phyloP scores from a whole-genome alignment of 345 rosid genomes.

The Salix arbutifolia region DNA sequence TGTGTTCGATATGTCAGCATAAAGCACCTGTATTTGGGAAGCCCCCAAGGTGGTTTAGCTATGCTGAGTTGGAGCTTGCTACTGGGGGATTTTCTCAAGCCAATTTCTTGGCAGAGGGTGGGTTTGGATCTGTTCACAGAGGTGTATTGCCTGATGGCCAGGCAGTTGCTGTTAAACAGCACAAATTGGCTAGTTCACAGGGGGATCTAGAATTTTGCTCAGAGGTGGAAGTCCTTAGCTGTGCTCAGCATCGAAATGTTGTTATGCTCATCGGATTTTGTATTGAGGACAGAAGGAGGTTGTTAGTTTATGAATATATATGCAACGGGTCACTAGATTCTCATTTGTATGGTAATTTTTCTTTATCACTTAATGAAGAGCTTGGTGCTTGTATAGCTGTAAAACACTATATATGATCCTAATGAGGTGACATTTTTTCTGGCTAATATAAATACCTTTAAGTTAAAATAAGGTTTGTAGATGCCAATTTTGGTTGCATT shows the following conservation, averaged over 20 bases:
- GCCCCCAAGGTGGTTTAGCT: constrained; percentile 94
- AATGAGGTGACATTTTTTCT: background rate
- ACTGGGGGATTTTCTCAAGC: constrained; percentile 97
- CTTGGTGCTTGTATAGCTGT: background rate
- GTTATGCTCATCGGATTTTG: constrained; percentile 98
- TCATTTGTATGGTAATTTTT: constrained; percentile 76
- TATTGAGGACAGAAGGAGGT: constrained; percentile 87
- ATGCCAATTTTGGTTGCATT: background rate
- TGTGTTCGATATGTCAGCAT: constrained; percentile 97
- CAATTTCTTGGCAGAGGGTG: constrained; percentile 98
- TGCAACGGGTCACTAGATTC: constrained; percentile 97
- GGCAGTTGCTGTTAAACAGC: constrained; percentile 97
- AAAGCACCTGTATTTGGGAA: constrained; percentile 96
- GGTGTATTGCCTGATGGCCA: constrained; percentile 97
- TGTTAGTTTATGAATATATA: constrained; percentile 92
- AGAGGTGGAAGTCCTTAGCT: constrained; percentile 96
- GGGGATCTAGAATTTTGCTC: constrained; percentile 99
- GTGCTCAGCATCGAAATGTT: constrained; percentile 98
- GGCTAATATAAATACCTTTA: background rate
- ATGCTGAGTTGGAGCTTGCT: constrained; percentile 92
- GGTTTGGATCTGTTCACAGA: constrained; percentile 97
- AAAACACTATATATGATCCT: background rate
- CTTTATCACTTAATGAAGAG: background rate
- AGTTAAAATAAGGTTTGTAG: background rate
- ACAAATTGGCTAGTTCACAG: constrained; percentile 95